Base-by-base conservation (phyloP, 108 stramenopile species). In the Asterionellopsis glacialis region DNA sequence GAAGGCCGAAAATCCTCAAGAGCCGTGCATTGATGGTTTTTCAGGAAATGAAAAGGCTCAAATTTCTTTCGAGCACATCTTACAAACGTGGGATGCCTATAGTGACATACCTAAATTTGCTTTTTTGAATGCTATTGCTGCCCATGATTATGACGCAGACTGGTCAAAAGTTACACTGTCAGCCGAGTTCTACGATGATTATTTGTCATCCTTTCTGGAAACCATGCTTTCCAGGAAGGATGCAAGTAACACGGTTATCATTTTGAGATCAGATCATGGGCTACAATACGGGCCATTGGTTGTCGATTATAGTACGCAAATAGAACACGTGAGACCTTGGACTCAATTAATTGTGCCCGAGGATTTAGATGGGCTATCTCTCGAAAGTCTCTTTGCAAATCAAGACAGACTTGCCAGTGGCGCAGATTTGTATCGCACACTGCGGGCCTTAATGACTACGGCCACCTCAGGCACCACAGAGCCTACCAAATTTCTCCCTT, bases 241-340 rank as follows among this genome's bases (percentile, higher is more conserved):
- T 43, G 57, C 41, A 9, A 52, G 58, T 13, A 63, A 72, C 16
- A 82, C 81, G 15, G 51, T 75, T 28, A 72, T 82, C 25, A 25
- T 82, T 16, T 24, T 82, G 21, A 65, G 81, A 18, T 60, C 70
- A 11, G 81, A 82, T 57, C 81, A 82, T 59, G 81, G 81, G 22
- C 45, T 73, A 6, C 76, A 82, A 58, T 62, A 69, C 51, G 75
- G 75, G 9, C 57, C 52, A 5, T 68, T 73, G 3, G 55, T 47
- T 9, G 55, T 76, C 9, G 77, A 82, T 40, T 79, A 79, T 49
- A 40, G 53, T 16, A 68, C 60, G 38, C 81, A 82, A 64, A 65
- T 82, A 6, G 81, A 82, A 33, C 74, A 75, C 40, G 63, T 62
- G 47, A 67, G 61, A 15, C 81, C 81, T 11, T 82, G 74, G 68